Percentiles rank a stretch among this genome's conserved stretches.
Conservation (phyloP, 148 eudicot species). For the Hydrangea macrophylla region DNA sequence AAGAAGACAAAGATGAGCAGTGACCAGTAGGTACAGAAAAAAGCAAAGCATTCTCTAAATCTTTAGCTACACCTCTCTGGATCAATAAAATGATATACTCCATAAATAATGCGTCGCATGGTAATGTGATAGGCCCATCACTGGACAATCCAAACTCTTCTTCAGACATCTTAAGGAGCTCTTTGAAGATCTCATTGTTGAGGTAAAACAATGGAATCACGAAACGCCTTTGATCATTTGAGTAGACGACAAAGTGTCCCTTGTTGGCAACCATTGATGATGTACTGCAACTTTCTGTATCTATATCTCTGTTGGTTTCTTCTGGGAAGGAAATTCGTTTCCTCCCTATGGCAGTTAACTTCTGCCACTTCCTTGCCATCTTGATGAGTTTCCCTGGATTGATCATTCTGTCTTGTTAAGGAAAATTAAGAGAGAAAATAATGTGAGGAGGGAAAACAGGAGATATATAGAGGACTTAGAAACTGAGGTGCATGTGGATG, state of each 20-base stretch:
- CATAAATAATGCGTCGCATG: slow-evolving; percentile 29
- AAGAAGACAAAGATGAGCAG: background rate
- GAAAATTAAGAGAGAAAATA: too few relatives aligned
- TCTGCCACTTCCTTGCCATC: slow-evolving; percentile 41
- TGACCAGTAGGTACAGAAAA: slow-evolving; percentile 8
- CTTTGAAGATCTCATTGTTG: slow-evolving; percentile 20
- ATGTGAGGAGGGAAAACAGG: background rate
- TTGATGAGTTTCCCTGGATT: slow-evolving; percentile 30
- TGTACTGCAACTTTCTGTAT: background rate
- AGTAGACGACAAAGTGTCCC: slow-evolving; percentile 25
- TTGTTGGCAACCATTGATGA: slow-evolving; percentile 19
- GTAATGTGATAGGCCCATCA: slow-evolving; percentile 34
- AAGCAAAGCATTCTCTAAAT: slow-evolving; percentile 24
- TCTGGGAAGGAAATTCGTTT: slow-evolving; percentile 17
- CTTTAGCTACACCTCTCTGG: slow-evolving; percentile 10
- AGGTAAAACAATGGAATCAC: slow-evolving; percentile 25
- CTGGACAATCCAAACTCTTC: slow-evolving; percentile 38
- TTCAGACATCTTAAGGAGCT: slow-evolving; percentile 32
- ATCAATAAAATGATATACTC: slow-evolving; percentile 29
- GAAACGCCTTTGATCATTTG: slow-evolving; percentile 21
- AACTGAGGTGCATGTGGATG: background rate
- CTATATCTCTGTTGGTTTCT: slow-evolving; percentile 3
- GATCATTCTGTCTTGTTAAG: slow-evolving; percentile 12
- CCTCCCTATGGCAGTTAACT: slow-evolving; percentile 23
- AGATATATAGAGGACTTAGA: background rate